phyloP scores from a whole-genome alignment of 768 basidiomycete genomes.

The Cyathus striatus region DNA sequence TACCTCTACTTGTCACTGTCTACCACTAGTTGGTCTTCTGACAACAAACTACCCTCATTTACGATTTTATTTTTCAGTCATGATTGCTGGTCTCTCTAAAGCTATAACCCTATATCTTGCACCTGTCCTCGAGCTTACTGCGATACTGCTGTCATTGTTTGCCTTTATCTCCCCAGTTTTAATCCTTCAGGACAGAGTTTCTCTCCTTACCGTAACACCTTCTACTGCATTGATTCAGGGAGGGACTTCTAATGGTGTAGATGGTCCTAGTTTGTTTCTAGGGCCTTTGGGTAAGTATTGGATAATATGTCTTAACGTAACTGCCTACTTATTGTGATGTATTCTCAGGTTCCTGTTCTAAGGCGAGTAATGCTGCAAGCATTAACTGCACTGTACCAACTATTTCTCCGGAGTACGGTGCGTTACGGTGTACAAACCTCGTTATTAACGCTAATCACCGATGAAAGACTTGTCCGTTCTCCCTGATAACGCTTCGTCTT shows the following conservation, averaged over 20 bases:
- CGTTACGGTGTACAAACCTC: too few species aligned
- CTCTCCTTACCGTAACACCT: slow-evolving; percentile 61
- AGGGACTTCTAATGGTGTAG: slow-evolving; percentile 29
- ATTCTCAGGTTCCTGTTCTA: slow-evolving; percentile 62
- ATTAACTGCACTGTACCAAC: slow-evolving; percentile 54
- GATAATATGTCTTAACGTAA: background rate
- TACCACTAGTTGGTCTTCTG: too few species aligned
- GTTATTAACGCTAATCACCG: background rate
- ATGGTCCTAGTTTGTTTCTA: slow-evolving; percentile 66
- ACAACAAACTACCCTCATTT: too few species aligned
- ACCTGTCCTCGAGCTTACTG: slow-evolving; percentile 59
- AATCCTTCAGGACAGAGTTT: slow-evolving; percentile 55
- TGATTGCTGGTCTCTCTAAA: slow-evolving; percentile 72
- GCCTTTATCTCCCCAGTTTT: slow-evolving; percentile 63
- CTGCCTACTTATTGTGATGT: slow-evolving; percentile 3
- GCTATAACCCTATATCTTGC: slow-evolving; percentile 63
- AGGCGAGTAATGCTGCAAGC: slow-evolving; percentile 37
- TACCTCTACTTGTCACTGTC: too few species aligned
- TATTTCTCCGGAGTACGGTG: slow-evolving; percentile 60
- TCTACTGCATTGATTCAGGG: slow-evolving; percentile 33
- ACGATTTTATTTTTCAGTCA: slow-evolving; percentile 18
- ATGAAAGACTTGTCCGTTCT: slow-evolving; percentile 59
- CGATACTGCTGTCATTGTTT: slow-evolving; percentile 61
- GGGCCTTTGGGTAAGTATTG: slow-evolving; percentile 59
- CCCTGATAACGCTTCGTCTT: slow-evolving; percentile 47